Conservation (phyloP, 371 early-diverging fungal species). For the Syncephalastrum racemosum region DNA sequence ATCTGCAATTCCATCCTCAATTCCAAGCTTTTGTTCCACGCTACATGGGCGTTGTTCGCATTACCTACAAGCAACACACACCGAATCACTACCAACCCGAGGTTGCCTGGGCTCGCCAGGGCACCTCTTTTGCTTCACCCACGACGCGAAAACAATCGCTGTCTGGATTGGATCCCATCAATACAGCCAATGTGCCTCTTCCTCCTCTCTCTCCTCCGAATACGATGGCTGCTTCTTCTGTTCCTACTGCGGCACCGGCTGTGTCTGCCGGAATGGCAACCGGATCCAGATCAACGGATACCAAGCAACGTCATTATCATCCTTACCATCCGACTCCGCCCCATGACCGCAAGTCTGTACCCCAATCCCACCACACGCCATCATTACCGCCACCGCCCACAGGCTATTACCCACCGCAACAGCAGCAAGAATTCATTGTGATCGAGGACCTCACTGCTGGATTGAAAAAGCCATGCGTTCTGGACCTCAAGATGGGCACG, state of each 20-base stretch:
- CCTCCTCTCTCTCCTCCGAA: no score
- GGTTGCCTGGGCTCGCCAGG: slow-evolving; percentile 9
- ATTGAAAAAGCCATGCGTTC: slow-evolving; percentile 81
- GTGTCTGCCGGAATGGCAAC: no score
- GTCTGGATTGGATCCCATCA: no score
- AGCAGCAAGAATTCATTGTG: slow-evolving; percentile 75
- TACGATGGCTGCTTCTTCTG: no score
- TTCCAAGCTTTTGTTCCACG: slow-evolving; percentile 34
- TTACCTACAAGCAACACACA: slow-evolving; percentile 10
- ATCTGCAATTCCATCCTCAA: slow-evolving; percentile 27
- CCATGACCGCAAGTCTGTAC: no score
- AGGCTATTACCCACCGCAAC: background rate
- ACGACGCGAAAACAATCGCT: no score
- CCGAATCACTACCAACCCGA: slow-evolving; percentile 4
- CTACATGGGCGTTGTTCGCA: slow-evolving; percentile 32
- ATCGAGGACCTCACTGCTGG: slow-evolving; percentile 90
- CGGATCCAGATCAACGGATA: slow-evolving; percentile 6
- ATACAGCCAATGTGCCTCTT: no score
- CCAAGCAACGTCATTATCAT: slow-evolving; percentile 9
- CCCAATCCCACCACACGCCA: no score
- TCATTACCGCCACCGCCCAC: no score
- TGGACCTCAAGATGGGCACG: slow-evolving; percentile 97
- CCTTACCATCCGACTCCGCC: slow-evolving; percentile 1
- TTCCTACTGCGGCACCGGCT: no score
- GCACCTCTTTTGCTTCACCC: no score